Percentiles rank a stretch among this genome's conserved stretches.
These are phyloP conservation scores for Lichenothelia convexa DNA, from an alignment of 495 filamentous ascomycete species.

Conservation along the genomic window DNA sequence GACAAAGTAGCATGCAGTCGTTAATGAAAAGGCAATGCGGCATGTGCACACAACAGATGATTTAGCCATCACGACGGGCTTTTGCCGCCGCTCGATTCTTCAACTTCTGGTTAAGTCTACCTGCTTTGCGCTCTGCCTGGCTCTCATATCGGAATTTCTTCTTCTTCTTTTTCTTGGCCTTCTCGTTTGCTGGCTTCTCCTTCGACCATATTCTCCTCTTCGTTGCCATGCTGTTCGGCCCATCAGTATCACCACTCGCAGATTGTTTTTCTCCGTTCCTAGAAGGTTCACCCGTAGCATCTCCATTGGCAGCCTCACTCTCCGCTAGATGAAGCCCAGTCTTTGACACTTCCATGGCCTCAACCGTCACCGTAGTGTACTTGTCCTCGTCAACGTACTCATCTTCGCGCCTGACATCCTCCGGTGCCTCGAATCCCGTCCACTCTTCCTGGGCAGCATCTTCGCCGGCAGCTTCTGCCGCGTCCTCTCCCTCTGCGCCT, in stretches of 20 bases:
- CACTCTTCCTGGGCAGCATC: slow-evolving; percentile 34
- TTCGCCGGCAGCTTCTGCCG: slow-evolving; percentile 18
- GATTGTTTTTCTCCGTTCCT: slow-evolving; percentile 6
- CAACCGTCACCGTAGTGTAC: slow-evolving; percentile 83
- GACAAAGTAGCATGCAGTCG: too few species aligned
- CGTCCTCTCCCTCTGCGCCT: slow-evolving; percentile 31
- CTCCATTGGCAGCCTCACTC: slow-evolving; percentile 18
- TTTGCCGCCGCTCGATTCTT: slow-evolving; percentile 31
- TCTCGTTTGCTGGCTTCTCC: slow-evolving; percentile 35
- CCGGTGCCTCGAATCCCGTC: slow-evolving; percentile 37
- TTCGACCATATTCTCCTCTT: slow-evolving; percentile 24
- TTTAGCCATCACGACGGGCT: slow-evolving; percentile 7
- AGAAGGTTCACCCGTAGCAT: slow-evolving; percentile 1
- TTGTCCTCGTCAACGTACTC: slow-evolving; percentile 94
- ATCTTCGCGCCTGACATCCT: slow-evolving; percentile 54
- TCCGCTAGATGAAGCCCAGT: slow-evolving; percentile 43
- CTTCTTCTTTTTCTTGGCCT: slow-evolving; percentile 41
- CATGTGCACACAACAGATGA: too few species aligned
- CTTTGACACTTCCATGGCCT: slow-evolving; percentile 67
- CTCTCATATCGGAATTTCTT: slow-evolving; percentile 88
- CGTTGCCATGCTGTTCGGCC: slow-evolving; percentile 8
- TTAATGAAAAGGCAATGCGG: too few species aligned
- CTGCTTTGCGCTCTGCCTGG: slow-evolving; percentile 56
- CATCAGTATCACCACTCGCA: too few species aligned
- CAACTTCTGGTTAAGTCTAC: slow-evolving; percentile 45